A percentile compares a stretch with the other conserved stretches of the same genome.
Evolutionary conservation across 1,284 basidiomycete species (phyloP).

Genomic region (Ganoderma meredithae): DNA sequence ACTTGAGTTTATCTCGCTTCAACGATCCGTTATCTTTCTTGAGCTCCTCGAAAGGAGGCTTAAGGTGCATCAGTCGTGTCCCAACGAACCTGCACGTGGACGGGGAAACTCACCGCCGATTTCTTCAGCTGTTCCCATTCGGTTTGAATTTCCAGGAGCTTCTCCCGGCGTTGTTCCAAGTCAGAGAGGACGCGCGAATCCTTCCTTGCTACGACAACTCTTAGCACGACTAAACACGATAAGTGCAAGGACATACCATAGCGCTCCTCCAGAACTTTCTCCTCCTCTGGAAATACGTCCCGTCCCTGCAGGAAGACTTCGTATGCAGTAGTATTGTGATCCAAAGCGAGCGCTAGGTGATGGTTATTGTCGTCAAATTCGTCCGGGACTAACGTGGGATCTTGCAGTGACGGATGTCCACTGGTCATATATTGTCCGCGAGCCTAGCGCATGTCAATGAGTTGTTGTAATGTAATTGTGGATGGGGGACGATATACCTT

Average conservation of each 20-base stretch:
- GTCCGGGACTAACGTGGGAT: slow-evolving; percentile 64
- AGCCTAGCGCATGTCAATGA: slow-evolving; percentile 31
- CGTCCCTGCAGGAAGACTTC: slow-evolving; percentile 72
- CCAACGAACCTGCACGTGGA: not conserved
- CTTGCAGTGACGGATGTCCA: slow-evolving; percentile 70
- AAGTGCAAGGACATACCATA: slow-evolving; percentile 61
- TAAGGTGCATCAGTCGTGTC: slow-evolving; percentile 18
- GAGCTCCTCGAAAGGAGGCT: slow-evolving; percentile 74
- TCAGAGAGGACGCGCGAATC: slow-evolving; percentile 68
- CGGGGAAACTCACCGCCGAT: slow-evolving; percentile 54
- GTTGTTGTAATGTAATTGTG: not conserved
- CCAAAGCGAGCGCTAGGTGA: slow-evolving; percentile 77
- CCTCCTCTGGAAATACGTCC: slow-evolving; percentile 77
- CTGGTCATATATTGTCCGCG: slow-evolving; percentile 64
- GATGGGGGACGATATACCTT: slow-evolving; percentile 56
- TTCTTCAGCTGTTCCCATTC: slow-evolving; percentile 68
- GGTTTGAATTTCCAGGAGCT: slow-evolving; percentile 51
- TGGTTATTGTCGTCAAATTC: slow-evolving; percentile 78
- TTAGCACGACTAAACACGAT: slow-evolving; percentile 14
- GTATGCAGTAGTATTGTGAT: slow-evolving; percentile 78
- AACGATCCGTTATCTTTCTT: slow-evolving; percentile 64
- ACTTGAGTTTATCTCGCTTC: slow-evolving; percentile 71
- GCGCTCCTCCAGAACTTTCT: slow-evolving; percentile 72
- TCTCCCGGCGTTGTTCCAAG: slow-evolving; percentile 61
- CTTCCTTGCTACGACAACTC: slow-evolving; percentile 58